Percentiles rank a stretch among this genome's conserved stretches.
Evolutionary conservation across 176 grass and related monocot species (phyloP).

Genomic region (Carex littledalei): DNA sequence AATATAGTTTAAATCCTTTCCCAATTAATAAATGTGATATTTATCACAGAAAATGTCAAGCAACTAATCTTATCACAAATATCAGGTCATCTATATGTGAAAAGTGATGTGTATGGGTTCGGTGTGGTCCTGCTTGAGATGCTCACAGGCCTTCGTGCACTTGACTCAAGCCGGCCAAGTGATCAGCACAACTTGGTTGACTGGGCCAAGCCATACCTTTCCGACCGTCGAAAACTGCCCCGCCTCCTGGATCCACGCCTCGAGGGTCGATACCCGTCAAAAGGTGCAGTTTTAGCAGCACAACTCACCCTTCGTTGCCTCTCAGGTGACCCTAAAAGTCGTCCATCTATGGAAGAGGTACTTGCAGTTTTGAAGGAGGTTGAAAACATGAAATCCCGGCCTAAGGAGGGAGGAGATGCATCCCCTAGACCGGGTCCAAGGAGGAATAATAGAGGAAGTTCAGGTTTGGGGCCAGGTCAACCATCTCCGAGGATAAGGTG

Average conservation of each 20-base stretch:
- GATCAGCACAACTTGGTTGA: conserved; percentile 58
- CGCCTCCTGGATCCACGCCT: conserved; percentile 58
- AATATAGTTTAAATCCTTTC: neutral
- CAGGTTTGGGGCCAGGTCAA: conserved; percentile 15
- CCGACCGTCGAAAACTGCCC: conserved; percentile 43
- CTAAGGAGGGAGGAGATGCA: conserved; percentile 22
- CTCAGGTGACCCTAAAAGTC: conserved; percentile 42
- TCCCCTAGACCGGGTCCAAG: conserved; percentile 10
- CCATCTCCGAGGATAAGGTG: conserved; percentile 18
- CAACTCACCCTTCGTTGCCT: conserved; percentile 59
- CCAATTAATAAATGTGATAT: neutral
- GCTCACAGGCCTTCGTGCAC: conserved; percentile 65
- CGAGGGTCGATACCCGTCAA: conserved; percentile 49
- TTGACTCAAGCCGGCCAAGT: conserved; percentile 62
- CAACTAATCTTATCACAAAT: neutral
- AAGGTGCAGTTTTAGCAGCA: conserved; percentile 43
- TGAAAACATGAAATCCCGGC: conserved; percentile 21
- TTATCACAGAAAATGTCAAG: neutral
- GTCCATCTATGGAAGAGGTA: conserved; percentile 67
- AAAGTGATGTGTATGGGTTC: conserved; percentile 86
- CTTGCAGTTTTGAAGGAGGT: conserved; percentile 51
- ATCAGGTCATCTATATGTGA: conserved; percentile 68
- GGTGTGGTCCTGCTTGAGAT: conserved; percentile 77
- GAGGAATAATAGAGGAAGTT: conserved; percentile 4
- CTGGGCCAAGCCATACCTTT: conserved; percentile 50